phyloP scores from a whole-genome alignment of 306 rosid genomes.

The Alnus rubra region DNA sequence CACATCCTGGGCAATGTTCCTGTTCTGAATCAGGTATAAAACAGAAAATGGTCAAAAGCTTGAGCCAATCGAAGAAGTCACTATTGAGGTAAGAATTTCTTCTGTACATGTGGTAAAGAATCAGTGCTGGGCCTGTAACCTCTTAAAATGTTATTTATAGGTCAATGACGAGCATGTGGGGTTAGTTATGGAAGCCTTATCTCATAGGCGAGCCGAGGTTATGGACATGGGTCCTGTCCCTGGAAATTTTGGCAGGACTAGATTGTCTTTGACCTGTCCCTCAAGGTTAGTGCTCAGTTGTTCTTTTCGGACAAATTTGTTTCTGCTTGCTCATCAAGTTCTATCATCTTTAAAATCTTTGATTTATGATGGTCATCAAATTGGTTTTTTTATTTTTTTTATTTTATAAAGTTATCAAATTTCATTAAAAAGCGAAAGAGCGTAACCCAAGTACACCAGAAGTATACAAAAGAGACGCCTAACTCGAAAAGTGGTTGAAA shows the following conservation, averaged over 20 bases:
- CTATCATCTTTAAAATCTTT: background rate
- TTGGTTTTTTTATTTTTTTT: no score
- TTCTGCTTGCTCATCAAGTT: background rate
- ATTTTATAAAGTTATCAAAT: no score
- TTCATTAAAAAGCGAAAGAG: no score
- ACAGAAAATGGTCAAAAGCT: slow-evolving; percentile 68
- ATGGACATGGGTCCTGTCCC: slow-evolving; percentile 96
- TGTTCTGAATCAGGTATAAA: slow-evolving; percentile 73
- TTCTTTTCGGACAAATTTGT: background rate
- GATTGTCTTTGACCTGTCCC: slow-evolving; percentile 84
- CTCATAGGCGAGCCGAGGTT: slow-evolving; percentile 92
- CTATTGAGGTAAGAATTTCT: slow-evolving; percentile 72
- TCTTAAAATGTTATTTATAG: slow-evolving; percentile 41
- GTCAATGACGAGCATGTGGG: slow-evolving; percentile 97
- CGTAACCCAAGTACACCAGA: no score
- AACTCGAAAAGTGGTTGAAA: no score
- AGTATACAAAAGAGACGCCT: no score
- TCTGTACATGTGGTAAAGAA: slow-evolving; percentile 6
- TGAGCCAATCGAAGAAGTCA: slow-evolving; percentile 97
- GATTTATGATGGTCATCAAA: background rate
- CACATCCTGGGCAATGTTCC: slow-evolving; percentile 5
- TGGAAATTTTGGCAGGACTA: slow-evolving; percentile 80
- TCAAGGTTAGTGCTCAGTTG: slow-evolving; percentile 61
- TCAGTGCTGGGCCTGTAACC: slow-evolving; percentile 17
- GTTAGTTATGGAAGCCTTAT: slow-evolving; percentile 91